Base-by-base conservation (phyloP, 1,284 basidiomycete genomes). In the Mycosarcoma mackinlayi region DNA sequence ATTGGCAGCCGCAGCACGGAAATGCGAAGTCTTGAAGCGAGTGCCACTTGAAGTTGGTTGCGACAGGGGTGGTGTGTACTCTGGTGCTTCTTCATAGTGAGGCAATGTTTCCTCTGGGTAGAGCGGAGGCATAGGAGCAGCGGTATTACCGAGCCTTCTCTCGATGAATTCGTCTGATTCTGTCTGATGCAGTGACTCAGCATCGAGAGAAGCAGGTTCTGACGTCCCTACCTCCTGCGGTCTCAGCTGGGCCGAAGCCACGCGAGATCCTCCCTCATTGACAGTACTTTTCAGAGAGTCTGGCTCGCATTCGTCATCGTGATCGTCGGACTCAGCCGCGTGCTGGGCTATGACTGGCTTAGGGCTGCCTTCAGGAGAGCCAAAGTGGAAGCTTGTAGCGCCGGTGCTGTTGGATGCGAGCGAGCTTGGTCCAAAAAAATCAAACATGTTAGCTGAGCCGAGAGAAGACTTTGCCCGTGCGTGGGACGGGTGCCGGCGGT, bases 361-460 rank as follows among this genome's bases (percentile, higher is more conserved):
- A 3, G 68, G 58, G 35, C 58, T 71, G 16, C 21, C 41, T 13
- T 30, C 25, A 7, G 69, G 59, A 28, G 64, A 67, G 35, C 59
- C 64, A 11, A 63, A 61, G 9, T 66, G 48, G 39, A 66, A 62
- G 56, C 69, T 72, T 10, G 63, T 72, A 16, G 64, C 70, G 25
- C 46, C 60, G 16, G 70, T 73, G 34, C 52, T 39, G 40, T 55
- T 57, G 14, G 65, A 68, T 16, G 64, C 51, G 16, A 73, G 33
- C 1, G 70, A 73, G 55, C 70, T 73, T 19, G 70, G 65, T 1
- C 65, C 60, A 34, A 73, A 73, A 41, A 73, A 73, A 34, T 68
- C 70, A 18, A 58, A 68, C 45, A 46, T 42, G 31, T 61, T 61
- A 46, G 55, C 31, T 4, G 70, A 68, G 28, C 64, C 70, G 1